Conservation (phyloP, 345 rosid genomes). For the Boechera retrofracta region DNA sequence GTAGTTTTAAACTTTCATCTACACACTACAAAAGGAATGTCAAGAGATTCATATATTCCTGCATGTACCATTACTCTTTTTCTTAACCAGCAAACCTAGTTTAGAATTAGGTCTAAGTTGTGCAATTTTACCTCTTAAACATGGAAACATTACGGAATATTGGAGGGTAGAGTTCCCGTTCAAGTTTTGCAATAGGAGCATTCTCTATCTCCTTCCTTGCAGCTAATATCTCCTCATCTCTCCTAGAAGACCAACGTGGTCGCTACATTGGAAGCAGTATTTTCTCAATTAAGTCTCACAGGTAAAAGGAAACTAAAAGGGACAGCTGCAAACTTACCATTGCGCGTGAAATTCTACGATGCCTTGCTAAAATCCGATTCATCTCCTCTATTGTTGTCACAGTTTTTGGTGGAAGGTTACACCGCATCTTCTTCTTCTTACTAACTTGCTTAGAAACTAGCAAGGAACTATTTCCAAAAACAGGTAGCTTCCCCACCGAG, state of each 20-base stretch:
- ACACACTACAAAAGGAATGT: too few relatives aligned
- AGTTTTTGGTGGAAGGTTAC: slow-evolving; percentile 78
- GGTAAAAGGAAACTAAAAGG: neutral
- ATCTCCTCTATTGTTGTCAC: slow-evolving; percentile 72
- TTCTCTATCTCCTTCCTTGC: slow-evolving; percentile 70
- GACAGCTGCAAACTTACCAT: slow-evolving; percentile 52
- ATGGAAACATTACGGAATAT: slow-evolving; percentile 81
- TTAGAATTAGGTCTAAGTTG: neutral
- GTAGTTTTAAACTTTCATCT: slow-evolving; percentile 16
- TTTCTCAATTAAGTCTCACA: slow-evolving; percentile 2
- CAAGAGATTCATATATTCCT: neutral
- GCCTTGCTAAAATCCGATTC: slow-evolving; percentile 56
- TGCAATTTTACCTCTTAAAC: slow-evolving; percentile 67
- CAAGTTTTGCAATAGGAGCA: slow-evolving; percentile 52
- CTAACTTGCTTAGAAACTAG: slow-evolving; percentile 27
- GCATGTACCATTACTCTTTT: neutral
- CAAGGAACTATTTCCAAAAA: slow-evolving; percentile 44
- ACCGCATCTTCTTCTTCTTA: slow-evolving; percentile 59
- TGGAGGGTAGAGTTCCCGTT: slow-evolving; percentile 76
- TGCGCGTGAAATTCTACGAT: slow-evolving; percentile 69
- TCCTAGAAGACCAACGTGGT: slow-evolving; percentile 76
- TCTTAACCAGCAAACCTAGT: neutral
- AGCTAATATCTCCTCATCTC: slow-evolving; percentile 72
- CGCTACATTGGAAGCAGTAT: slow-evolving; percentile 55
- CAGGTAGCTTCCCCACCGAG: slow-evolving; percentile 11